phyloP scores from a whole-genome alignment of 176 grass and related monocot species.

The Rhynchospora pubera region DNA sequence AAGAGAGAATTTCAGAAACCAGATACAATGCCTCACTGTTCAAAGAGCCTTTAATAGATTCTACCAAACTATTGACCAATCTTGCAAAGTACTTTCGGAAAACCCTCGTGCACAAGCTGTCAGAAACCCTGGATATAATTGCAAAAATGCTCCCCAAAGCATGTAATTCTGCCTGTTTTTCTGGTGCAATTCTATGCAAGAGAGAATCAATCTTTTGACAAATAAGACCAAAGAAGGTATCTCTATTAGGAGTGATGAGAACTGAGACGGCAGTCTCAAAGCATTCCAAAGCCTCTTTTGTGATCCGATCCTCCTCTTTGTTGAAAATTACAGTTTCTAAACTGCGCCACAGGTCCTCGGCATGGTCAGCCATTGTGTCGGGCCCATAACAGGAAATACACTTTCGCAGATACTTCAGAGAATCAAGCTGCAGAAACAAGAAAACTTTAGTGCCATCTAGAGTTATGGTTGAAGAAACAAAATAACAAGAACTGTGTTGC shows the following conservation, averaged over 20 bases:
- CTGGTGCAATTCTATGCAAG: constrained; percentile 22
- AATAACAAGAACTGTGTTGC: constrained; percentile 20
- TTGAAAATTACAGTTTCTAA: constrained; percentile 79
- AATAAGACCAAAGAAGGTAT: constrained; percentile 66
- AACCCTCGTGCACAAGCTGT: constrained; percentile 68
- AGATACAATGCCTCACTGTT: constrained; percentile 79
- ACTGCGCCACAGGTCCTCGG: constrained; percentile 53
- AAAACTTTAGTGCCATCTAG: not conserved
- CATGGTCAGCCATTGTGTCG: constrained; percentile 70
- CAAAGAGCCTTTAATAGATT: constrained; percentile 26
- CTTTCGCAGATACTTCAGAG: constrained; percentile 86
- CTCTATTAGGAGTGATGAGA: constrained; percentile 54
- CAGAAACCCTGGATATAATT: constrained; percentile 52
- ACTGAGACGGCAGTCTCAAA: constrained; percentile 45
- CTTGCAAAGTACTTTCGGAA: constrained; percentile 64
- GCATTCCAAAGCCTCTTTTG: constrained; percentile 70
- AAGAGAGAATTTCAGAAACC: constrained; percentile 68
- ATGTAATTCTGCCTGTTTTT: constrained; percentile 42
- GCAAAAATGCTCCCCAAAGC: constrained; percentile 66
- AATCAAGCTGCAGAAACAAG: constrained; percentile 67
- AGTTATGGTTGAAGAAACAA: constrained; percentile 25
- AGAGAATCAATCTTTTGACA: constrained; percentile 56
- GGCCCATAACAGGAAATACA: constrained; percentile 75
- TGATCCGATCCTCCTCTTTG: constrained; percentile 54
- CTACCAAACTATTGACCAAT: constrained; percentile 60